Conservation (phyloP, 2,329 filamentous ascomycete genomes). For the Alternaria infectoria region DNA sequence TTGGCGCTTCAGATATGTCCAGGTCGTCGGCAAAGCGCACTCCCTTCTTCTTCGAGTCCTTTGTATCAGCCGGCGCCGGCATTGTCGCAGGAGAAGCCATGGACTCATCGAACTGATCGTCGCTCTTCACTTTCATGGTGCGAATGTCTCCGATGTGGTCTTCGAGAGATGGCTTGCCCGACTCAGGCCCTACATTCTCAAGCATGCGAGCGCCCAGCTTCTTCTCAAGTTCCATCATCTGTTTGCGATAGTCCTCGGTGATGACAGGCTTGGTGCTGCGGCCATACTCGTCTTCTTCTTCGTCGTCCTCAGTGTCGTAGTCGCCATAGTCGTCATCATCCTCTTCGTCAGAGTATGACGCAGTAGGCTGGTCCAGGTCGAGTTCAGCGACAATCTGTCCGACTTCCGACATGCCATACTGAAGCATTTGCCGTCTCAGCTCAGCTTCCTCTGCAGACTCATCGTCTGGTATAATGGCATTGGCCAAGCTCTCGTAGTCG, state of each 20-base stretch:
- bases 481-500: slow-evolving; percentile 41
- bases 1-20: slow-evolving; percentile 66
- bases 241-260: slow-evolving; percentile 74
- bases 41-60: slow-evolving; percentile 62
- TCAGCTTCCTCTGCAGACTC: slow-evolving; percentile 82
- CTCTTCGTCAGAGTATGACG: slow-evolving; percentile 59
- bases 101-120: slow-evolving; percentile 45
- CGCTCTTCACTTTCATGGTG: slow-evolving; percentile 56
- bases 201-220: slow-evolving; percentile 68
- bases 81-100: slow-evolving; percentile 8
- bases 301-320: slow-evolving; percentile 59
- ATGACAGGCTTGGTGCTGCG: slow-evolving; percentile 72
- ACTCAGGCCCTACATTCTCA: slow-evolving; percentile 63
- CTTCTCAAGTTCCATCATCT: slow-evolving; percentile 86
- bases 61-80: slow-evolving; percentile 7
- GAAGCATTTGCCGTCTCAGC: slow-evolving; percentile 84
- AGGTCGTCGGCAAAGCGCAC: slow-evolving; percentile 81
- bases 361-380: slow-evolving; percentile 72
- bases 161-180: slow-evolving; percentile 43
- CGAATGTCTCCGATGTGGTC: slow-evolving; percentile 64
- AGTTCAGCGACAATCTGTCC: slow-evolving; percentile 92
- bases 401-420: slow-evolving; percentile 87
- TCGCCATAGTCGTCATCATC: slow-evolving; percentile 50
- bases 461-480: slow-evolving; percentile 70
- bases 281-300: slow-evolving; percentile 78